Percentiles rank a stretch among this genome's conserved stretches.
phyloP scores from a whole-genome alignment of 2,329 filamentous ascomycete species.

The Colletotrichum sublineola region DNA sequence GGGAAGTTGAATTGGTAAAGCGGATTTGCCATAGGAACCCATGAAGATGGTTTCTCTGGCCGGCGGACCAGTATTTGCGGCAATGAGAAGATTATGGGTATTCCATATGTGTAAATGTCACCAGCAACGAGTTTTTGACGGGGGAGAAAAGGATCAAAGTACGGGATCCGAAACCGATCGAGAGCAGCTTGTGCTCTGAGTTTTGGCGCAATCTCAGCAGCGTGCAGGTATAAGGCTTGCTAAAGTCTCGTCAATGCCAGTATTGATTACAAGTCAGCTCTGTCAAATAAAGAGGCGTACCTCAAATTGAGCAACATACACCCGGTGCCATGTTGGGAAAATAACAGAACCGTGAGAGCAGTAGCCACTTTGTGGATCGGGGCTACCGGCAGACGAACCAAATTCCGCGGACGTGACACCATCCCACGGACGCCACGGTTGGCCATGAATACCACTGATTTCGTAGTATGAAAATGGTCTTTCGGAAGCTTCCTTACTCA shows the following conservation, averaged over 20 bases:
- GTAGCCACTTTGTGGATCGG: slow-evolving; percentile 6
- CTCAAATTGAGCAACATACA: slow-evolving; percentile 30
- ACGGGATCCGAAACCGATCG: not conserved
- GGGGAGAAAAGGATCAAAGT: not conserved
- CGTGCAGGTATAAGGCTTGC: not conserved
- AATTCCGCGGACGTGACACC: not conserved
- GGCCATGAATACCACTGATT: not conserved
- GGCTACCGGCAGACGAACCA: not conserved
- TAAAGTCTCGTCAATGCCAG: not conserved
- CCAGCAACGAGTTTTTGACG: not conserved
- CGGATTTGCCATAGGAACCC: slow-evolving; percentile 1
- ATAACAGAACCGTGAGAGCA: slow-evolving; percentile 16
- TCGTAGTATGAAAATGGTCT: not conserved
- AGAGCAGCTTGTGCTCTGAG: not conserved
- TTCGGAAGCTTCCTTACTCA: not conserved
- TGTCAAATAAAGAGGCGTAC: not conserved
- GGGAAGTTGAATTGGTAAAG: slow-evolving; percentile 24
- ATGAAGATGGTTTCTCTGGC: not conserved
- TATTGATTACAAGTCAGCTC: not conserved
- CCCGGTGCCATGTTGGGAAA: slow-evolving; percentile 32
- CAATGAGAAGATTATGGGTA: not conserved
- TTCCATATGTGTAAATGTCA: not conserved
- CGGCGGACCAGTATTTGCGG: not conserved
- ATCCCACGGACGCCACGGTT: not conserved
- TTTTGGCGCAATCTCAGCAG: not conserved